Evolutionary conservation across 1,284 basidiomycete genomes (phyloP).

Genomic region (Rhodofomes roseus): DNA sequence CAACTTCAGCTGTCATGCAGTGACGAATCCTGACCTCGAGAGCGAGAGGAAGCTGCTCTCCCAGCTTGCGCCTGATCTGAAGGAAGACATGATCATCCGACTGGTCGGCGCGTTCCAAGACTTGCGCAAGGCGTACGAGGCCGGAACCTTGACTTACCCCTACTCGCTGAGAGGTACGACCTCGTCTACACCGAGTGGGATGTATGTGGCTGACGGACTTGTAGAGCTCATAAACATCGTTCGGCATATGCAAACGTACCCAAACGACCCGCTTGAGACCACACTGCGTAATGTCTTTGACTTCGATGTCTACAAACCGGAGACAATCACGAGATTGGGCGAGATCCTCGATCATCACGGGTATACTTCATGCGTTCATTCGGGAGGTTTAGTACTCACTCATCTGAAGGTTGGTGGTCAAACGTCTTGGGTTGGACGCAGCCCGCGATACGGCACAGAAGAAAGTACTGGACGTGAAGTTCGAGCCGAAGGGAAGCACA

Average conservation of each 20-base stretch:
- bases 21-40: conserved; percentile 60
- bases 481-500: conserved; percentile 47
- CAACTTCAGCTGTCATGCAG: conserved; percentile 62
- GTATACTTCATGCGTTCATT: conserved; percentile 25
- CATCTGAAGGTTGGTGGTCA: conserved; percentile 42
- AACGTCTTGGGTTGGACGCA: conserved; percentile 50
- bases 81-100: conserved; percentile 46
- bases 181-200: no score
- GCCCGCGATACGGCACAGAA: conserved; percentile 46
- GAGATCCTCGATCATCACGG: conserved; percentile 57
- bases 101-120: conserved; percentile 65
- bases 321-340: conserved; percentile 56
- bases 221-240: conserved; percentile 63
- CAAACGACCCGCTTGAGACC: conserved; percentile 49
- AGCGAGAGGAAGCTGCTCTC: conserved; percentile 55
- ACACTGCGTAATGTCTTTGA: conserved; percentile 63
- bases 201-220: background rate
- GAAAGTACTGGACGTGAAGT: conserved; percentile 52
- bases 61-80: conserved; percentile 59
- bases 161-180: conserved; percentile 58
- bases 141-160: conserved; percentile 54
- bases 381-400: background rate
- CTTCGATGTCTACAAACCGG: conserved; percentile 62
- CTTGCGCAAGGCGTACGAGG: conserved; percentile 52
- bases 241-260: conserved; percentile 57